Evolutionary conservation across 2,329 filamentous ascomycete species (phyloP).

Genomic region (Zasmidium citrigriseum): DNA sequence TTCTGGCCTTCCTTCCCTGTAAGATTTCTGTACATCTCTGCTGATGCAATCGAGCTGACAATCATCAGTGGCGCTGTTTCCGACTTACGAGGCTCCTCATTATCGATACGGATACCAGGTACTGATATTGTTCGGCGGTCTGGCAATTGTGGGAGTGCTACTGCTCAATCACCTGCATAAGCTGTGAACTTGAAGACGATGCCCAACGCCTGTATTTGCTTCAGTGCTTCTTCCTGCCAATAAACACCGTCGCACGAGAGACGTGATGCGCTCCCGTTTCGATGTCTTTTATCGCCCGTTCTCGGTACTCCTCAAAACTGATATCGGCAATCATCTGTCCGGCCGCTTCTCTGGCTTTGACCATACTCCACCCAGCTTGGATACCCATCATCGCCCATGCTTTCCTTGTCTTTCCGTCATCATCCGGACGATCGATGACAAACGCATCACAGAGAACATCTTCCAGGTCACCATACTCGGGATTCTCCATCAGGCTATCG

Average conservation of each 20-base stretch:
- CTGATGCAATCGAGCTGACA: no score
- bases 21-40: background rate
- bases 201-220: background rate
- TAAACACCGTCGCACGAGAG: background rate
- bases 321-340: background rate
- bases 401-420: background rate
- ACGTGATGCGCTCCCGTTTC: background rate
- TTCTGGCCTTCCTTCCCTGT: conserved; percentile 15
- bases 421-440: background rate
- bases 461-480: background rate
- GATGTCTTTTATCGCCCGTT: background rate
- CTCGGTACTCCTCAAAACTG: background rate
- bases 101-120: conserved; percentile 21
- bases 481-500: conserved; percentile 1
- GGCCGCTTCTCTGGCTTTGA: background rate
- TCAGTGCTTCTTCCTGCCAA: background rate
- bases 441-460: background rate
- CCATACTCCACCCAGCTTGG: background rate
- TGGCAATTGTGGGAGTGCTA: conserved; percentile 12
- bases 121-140: conserved; percentile 14
- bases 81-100: conserved; percentile 20
- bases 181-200: background rate
- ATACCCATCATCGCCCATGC: background rate
- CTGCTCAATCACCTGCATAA: background rate
- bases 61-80: conserved; percentile 12